Percentiles rank a stretch among this genome's conserved stretches.
phyloP scores from a whole-genome alignment of 192 early-diverging fungal genomes.

The Gonapodya prolifera region DNA sequence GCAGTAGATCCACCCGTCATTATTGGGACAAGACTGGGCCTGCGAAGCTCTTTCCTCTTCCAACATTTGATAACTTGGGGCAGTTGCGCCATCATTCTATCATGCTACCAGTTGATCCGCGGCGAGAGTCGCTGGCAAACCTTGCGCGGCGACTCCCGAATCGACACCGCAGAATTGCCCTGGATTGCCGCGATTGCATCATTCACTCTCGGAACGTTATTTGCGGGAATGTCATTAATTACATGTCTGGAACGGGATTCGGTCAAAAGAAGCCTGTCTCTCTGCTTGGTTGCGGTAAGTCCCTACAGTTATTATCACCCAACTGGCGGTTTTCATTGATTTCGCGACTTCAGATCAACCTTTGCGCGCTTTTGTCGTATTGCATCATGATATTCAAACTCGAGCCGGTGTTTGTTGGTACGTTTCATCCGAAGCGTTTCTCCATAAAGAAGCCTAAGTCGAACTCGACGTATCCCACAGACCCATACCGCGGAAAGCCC shows the following conservation, averaged over 20 bases:
- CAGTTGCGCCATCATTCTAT: too few species aligned
- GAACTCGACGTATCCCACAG: background rate
- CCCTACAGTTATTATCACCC: background rate
- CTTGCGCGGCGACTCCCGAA: too few species aligned
- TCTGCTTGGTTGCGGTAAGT: background rate
- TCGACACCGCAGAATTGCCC: background rate
- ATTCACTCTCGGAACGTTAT: background rate
- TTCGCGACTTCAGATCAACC: background rate
- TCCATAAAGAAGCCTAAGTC: too few species aligned
- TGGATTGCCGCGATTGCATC: background rate
- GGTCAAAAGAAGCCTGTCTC: background rate
- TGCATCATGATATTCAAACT: background rate
- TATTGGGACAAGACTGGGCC: too few species aligned
- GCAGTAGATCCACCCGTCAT: too few species aligned
- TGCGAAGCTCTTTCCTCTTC: too few species aligned
- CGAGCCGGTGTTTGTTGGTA: background rate
- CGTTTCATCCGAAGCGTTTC: too few species aligned
- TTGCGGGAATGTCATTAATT: background rate
- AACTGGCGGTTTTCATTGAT: background rate
- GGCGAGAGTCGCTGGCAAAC: too few species aligned
- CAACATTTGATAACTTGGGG: too few species aligned
- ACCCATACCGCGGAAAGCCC: background rate
- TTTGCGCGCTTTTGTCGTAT: background rate
- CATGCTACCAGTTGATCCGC: too few species aligned
- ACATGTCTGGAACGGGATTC: background rate